A percentile compares a stretch with the other conserved stretches of the same genome.
phyloP scores from a whole-genome alignment of 805 yeast genomes.

The Yarrowia sp. region DNA sequence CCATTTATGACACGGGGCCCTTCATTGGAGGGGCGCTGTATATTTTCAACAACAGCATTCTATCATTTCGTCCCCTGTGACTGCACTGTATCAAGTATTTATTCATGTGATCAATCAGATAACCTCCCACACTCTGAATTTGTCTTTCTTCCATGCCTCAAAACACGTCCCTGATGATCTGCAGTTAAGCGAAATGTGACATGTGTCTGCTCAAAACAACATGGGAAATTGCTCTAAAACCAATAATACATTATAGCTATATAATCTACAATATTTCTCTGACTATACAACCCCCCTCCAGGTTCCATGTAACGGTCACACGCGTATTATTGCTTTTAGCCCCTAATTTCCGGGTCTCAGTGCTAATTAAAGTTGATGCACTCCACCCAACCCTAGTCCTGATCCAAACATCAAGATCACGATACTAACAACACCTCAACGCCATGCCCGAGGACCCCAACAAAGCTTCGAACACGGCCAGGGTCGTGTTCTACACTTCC shows the following conservation, averaged over 20 bases:
- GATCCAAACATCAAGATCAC: slow-evolving; percentile 17
- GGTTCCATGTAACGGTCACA: neutral
- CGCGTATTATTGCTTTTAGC: neutral
- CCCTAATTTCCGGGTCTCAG: neutral
- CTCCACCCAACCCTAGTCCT: slow-evolving; percentile 24
- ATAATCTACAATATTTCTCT: neutral
- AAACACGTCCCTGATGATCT: neutral
- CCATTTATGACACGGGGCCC: too few species aligned
- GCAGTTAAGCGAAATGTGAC: neutral
- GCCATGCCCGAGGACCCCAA: slow-evolving; percentile 10
- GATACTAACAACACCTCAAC: neutral
- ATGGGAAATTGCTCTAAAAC: too few species aligned
- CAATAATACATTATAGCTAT: neutral
- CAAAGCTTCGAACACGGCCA: slow-evolving; percentile 11
- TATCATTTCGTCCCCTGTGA: too few species aligned
- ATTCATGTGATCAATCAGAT: too few species aligned
- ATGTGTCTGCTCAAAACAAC: neutral
- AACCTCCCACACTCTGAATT: neutral
- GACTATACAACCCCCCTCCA: neutral
- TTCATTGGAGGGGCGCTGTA: too few species aligned
- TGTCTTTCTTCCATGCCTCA: neutral
- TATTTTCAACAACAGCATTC: too few species aligned
- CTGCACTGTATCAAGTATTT: too few species aligned
- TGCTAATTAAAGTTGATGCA: slow-evolving; percentile 1
- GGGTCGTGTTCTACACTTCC: slow-evolving; percentile 22